A percentile compares a stretch with the other conserved stretches of the same genome.
Conservation (phyloP, 2,329 filamentous ascomycete species). For the Cordyceps militaris region DNA sequence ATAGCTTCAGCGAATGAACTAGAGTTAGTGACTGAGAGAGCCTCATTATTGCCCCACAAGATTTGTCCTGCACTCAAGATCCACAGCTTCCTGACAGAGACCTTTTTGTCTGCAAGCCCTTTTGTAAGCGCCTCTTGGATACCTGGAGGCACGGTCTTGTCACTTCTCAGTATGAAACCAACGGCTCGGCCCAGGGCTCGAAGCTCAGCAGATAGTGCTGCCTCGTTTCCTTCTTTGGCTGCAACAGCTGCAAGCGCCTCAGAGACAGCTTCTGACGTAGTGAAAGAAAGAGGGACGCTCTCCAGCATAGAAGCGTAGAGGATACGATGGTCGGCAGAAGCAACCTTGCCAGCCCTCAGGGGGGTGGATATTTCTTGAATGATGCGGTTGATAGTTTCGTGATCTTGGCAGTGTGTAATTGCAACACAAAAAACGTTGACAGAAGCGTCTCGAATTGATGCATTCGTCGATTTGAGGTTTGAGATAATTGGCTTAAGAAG, state of each 20-base stretch:
- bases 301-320: slow-evolving; percentile 76
- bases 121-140: slow-evolving; percentile 68
- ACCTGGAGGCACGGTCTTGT: slow-evolving; percentile 55
- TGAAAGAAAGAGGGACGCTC: slow-evolving; percentile 51
- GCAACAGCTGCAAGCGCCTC: slow-evolving; percentile 60
- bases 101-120: slow-evolving; percentile 78
- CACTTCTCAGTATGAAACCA: slow-evolving; percentile 53
- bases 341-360: slow-evolving; percentile 75
- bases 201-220: slow-evolving; percentile 69
- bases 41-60: slow-evolving; percentile 48
- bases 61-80: slow-evolving; percentile 65
- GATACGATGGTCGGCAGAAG: slow-evolving; percentile 76
- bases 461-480: slow-evolving; percentile 86
- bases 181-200: slow-evolving; percentile 61
- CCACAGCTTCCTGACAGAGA: slow-evolving; percentile 73
- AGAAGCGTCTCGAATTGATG: slow-evolving; percentile 66
- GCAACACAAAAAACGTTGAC: slow-evolving; percentile 66
- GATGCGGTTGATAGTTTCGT: slow-evolving; percentile 55
- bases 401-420: slow-evolving; percentile 54
- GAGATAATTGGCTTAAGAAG: slow-evolving; percentile 83
- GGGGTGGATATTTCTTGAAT: slow-evolving; percentile 72
- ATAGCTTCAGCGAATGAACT: slow-evolving; percentile 46
- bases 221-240: slow-evolving; percentile 82
- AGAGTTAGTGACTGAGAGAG: slow-evolving; percentile 40
- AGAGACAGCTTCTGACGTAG: slow-evolving; percentile 60